Base-by-base conservation (phyloP, 495 filamentous ascomycete genomes). In the Penicillium bovifimosum region DNA sequence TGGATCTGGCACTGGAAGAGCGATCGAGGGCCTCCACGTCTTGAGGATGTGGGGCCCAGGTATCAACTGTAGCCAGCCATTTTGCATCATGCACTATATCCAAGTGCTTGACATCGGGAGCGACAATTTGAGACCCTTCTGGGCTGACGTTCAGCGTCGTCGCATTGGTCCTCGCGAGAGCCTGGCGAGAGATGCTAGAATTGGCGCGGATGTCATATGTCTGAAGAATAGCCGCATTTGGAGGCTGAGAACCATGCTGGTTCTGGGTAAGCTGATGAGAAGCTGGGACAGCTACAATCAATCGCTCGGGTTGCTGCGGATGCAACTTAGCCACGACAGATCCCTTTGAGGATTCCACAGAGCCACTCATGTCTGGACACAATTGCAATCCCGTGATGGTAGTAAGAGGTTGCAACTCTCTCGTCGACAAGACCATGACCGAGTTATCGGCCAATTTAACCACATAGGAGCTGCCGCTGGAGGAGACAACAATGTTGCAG, bases 21-120 rank as follows among this genome's bases (percentile, higher is more conserved):
- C 73, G 67, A 67, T 55, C 72, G 50, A 76, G 68, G 61, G 73
- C 68, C 35, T 75, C 71, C n/a, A 86, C 44, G 58, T 92, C 88
- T 48, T 76, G 73, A 27, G 69, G 67, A 16, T 84, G 81, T 16
- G 90, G 91, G 43, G 74, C 78, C 93, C 93, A 99, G 51, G 86
- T 84, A 61, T 99, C 95, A 4, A 95, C 79, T 0, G 88, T 96
- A 32, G 88, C 90, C 54, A 99, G 77, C 93, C 93, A 99, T 55
- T 83, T 79, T 1, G 91, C 92, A 64, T 96, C 85, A 24, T 76
- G 64, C 18, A 86, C 88, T 52, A 91, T 78, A 45, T 81, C 76
- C 49, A 99, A 69, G 42, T 83, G 79, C 10, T 77, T 84, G 40
- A 95, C 77, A 54, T 85, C 82, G 7, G 93, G 91, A 51, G 95